Evolutionary conservation across 2,329 filamentous ascomycete genomes (phyloP), one percentile per base, ranked within the genome.

Genomic region (Verticillium nonalfalfae): DNA sequence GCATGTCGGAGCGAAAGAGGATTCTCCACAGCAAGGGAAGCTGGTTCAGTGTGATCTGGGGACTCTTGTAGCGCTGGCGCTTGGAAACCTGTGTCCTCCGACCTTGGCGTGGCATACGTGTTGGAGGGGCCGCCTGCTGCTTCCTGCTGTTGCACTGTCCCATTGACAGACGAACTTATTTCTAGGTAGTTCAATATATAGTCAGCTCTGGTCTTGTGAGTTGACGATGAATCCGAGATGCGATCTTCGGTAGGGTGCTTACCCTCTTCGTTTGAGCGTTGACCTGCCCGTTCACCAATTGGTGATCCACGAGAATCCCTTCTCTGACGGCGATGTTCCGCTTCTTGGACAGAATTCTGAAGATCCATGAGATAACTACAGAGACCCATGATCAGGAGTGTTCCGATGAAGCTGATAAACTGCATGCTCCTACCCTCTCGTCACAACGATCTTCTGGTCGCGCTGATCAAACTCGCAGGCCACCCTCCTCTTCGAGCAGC

Each of bases 381-480:
- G 6, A n/a, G 21, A 56, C 35, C 14, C 33, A 45, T 54, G 57
- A 21, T 34, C 58, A 60, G 50, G 57, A 21, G 54, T 50, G 40
- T n/a, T 50, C n/a, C 26, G 40, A 26, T 50, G 40, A 50, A 50
- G 3, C 40, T 11, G 2, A 13, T n/a, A 45, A 33, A 40, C 18
- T 6, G 59, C 50, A 65, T 33, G 50, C 13, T 2, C 69, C 60
- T 65, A 80, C 79, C 76, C 77, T 69, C 73, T 72, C 14, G 79
- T 80, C 4, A 83, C 79, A 4, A 82, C 67, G 14, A 82, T 72
- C 63, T 81, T 81, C 58, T 81, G 76, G 40, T 79, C 76, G n/a
- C 74, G 72, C 45, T 79, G 76, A 61, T 80, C 76, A 58, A 79
- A 79, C 6, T 71, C 69, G 60, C 78, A 79, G 1, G 70, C 63